Percentiles rank a stretch among this genome's conserved stretches.
phyloP scores from a whole-genome alignment of 2,329 filamentous ascomycete species.

The Apiospora aurea region DNA sequence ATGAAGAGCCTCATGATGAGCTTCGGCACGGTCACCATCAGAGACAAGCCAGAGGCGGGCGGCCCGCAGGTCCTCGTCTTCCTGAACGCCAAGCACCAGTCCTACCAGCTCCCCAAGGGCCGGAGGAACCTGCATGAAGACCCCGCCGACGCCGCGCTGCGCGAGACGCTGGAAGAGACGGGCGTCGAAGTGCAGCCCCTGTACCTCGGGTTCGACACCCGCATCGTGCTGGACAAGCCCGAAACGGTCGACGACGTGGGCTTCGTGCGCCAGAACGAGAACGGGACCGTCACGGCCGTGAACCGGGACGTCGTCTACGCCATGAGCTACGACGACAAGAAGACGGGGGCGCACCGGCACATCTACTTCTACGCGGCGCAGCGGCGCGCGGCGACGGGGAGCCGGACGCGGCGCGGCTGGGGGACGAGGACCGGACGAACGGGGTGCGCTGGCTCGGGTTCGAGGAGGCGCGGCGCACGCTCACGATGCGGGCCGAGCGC shows the following conservation, averaged over 20 bases:
- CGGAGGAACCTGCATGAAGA: slow-evolving; percentile 6
- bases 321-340: slow-evolving; percentile 11
- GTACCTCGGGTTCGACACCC: neutral
- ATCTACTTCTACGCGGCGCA: slow-evolving; percentile 17
- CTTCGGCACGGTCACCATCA: slow-evolving; percentile 28
- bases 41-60: neutral
- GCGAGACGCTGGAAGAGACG: slow-evolving; percentile 17
- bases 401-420: neutral
- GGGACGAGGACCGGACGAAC: slow-evolving; percentile 10
- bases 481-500: neutral
- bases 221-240: neutral
- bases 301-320: neutral
- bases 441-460: neutral
- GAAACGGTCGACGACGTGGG: neutral
- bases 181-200: slow-evolving; percentile 8
- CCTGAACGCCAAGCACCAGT: slow-evolving; percentile 15
- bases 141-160: slow-evolving; percentile 2
- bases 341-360: neutral
- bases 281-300: neutral
- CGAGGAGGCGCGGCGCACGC: neutral
- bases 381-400: neutral
- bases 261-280: neutral
- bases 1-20: slow-evolving; percentile 27
- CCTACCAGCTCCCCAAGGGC: slow-evolving; percentile 28
- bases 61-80: slow-evolving; percentile 23